Percentiles rank a stretch among this genome's conserved stretches.
Conservation (phyloP, 2,329 filamentous ascomycete species). For the Fusarium burgessii region DNA sequence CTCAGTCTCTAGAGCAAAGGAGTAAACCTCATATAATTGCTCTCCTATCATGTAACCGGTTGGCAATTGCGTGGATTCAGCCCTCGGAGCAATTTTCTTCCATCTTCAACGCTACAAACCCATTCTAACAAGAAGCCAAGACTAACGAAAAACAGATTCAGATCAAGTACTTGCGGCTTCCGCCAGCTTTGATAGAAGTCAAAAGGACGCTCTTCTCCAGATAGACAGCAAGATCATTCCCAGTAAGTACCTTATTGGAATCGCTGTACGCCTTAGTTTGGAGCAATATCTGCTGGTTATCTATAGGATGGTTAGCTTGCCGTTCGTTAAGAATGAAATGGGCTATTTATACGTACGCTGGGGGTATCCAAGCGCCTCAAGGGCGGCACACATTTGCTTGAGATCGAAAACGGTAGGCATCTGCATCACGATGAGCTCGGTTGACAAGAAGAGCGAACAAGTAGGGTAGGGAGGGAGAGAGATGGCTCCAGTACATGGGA, state of each 20-base stretch:
- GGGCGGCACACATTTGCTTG: background rate
- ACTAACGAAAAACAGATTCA: too few relatives aligned
- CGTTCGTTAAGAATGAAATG: accelerated
- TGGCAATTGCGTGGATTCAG: too few relatives aligned
- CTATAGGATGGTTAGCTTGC: accelerated
- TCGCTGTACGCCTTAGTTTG: background rate
- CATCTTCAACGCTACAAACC: too few relatives aligned
- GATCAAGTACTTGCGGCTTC: too few relatives aligned
- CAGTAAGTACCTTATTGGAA: background rate
- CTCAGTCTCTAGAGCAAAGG: too few relatives aligned
- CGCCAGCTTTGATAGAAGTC: background rate
- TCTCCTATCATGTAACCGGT: too few relatives aligned
- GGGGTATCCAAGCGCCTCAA: background rate
- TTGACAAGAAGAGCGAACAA: too few relatives aligned
- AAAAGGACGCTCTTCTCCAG: background rate
- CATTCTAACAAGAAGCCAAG: too few relatives aligned
- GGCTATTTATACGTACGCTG: background rate
- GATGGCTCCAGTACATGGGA: too few relatives aligned
- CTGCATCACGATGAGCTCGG: background rate
- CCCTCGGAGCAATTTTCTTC: too few relatives aligned
- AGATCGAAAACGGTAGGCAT: background rate
- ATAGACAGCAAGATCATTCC: background rate
- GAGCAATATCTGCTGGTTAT: background rate
- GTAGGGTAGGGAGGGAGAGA: too few relatives aligned
- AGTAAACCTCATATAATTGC: too few relatives aligned